Evolutionary conservation across 345 rosid species (phyloP).

Genomic region (Pistacia integerrima): DNA sequence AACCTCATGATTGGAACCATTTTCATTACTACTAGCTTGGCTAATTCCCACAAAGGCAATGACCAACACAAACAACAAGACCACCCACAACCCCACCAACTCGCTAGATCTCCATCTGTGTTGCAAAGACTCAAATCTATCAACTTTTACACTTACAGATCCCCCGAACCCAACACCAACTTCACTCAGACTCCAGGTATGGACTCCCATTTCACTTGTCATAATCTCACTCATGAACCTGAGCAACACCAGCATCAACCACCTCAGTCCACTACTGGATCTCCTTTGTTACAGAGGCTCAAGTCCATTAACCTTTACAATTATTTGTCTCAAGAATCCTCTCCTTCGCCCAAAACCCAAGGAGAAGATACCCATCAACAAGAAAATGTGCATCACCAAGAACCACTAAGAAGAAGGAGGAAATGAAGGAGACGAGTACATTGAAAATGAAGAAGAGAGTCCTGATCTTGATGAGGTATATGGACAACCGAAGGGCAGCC

Average conservation of each 20-base stretch:
- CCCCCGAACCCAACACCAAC: constrained; percentile 41
- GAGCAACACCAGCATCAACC: constrained; percentile 28
- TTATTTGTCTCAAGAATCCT: constrained; percentile 56
- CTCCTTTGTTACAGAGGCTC: constrained; percentile 63
- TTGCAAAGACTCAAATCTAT: constrained; percentile 72
- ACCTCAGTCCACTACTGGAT: constrained; percentile 41
- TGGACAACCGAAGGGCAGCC: constrained; percentile 41
- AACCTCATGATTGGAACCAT: constrained; percentile 78
- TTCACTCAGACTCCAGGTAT: constrained; percentile 28
- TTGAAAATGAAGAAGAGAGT: constrained; percentile 25
- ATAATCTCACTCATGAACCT: constrained; percentile 16
- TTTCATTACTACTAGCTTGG: constrained; percentile 55
- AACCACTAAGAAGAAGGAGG: not conserved
- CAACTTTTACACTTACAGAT: constrained; percentile 44
- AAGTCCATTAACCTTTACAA: constrained; percentile 63
- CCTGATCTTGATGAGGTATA: constrained; percentile 57
- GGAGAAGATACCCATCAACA: constrained; percentile 16
- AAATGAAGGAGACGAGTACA: not conserved
- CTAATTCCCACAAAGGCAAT: constrained; percentile 32
- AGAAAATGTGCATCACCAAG: constrained; percentile 5
- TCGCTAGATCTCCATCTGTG: constrained; percentile 67
- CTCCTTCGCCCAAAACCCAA: constrained; percentile 7
- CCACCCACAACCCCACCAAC: constrained; percentile 21
- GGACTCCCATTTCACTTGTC: constrained; percentile 42
- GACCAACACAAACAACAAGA: constrained; percentile 6